Percentiles rank a stretch among this genome's conserved stretches.
Conservation (phyloP, 257 asterid species). For the Solanum tacnaense region DNA sequence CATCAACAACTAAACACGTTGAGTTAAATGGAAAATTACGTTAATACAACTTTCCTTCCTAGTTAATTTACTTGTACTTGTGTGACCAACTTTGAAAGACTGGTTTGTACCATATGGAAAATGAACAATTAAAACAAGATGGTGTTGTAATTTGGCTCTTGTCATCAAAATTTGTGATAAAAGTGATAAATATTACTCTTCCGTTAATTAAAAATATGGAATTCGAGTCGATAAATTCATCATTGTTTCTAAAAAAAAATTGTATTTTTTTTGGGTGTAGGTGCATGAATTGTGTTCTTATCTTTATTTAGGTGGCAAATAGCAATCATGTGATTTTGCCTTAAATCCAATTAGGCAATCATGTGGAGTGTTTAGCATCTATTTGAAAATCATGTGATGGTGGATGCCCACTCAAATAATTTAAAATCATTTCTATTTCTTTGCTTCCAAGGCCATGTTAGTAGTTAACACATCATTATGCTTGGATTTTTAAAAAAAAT, state of each 20-base stretch:
- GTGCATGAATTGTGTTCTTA: not conserved
- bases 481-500: not conserved
- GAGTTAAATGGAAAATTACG: not conserved
- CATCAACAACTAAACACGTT: not conserved
- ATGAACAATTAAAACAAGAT: not conserved
- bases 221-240: not conserved
- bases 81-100: not conserved
- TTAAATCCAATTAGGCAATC: not conserved
- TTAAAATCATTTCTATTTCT: not conserved
- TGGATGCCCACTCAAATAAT: not conserved
- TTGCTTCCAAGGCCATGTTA: not conserved
- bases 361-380: not conserved
- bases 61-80: not conserved
- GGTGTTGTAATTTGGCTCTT: not conserved
- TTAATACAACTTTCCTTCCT: not conserved
- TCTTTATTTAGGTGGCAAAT: not conserved
- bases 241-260: not conserved
- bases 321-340: not conserved
- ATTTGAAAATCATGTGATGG: not conserved
- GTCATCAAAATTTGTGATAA: not conserved
- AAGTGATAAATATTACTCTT: not conserved
- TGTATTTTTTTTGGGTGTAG: not conserved
- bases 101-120: not conserved
- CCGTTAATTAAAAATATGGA: not conserved
- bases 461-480: not conserved